Conservation (phyloP, 805 yeast genomes). For the Kazachstania martiniae region DNA sequence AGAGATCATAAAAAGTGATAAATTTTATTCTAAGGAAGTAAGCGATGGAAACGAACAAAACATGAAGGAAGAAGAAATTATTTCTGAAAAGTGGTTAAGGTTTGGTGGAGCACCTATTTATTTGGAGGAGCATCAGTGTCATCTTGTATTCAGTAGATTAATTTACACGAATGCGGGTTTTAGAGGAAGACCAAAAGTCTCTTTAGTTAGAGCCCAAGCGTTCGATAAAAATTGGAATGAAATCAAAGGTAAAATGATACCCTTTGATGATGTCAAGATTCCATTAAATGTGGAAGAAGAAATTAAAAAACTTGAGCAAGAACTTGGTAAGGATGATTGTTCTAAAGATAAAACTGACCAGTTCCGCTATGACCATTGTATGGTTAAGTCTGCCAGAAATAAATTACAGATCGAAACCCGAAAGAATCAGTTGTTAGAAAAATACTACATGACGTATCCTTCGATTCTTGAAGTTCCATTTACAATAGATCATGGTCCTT, state of each 20-base stretch:
- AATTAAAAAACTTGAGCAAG: conserved; percentile 1
- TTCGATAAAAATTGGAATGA: conserved; percentile 10
- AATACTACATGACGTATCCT: conserved; percentile 7
- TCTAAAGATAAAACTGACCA: background rate
- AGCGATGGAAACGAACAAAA: conserved; percentile 5
- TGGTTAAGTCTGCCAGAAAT: conserved; percentile 8
- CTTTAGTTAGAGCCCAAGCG: conserved; percentile 4
- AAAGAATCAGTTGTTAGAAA: conserved; percentile 3
- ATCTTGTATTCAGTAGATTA: background rate
- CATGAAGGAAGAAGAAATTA: conserved; percentile 3
- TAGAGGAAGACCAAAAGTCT: background rate
- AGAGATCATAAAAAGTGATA: conserved; percentile 1
- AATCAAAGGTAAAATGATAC: conserved; percentile 4
- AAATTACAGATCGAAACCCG: conserved; percentile 8
- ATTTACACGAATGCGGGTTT: background rate
- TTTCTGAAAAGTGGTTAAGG: conserved; percentile 26
- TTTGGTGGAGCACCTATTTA: conserved; percentile 39
- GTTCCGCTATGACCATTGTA: conserved; percentile 11
- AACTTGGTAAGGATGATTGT: conserved; percentile 2
- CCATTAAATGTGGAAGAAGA: conserved; percentile 2
- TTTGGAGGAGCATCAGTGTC: conserved; percentile 28
- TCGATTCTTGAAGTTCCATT: conserved; percentile 2
- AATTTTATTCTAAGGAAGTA: conserved; percentile 1
- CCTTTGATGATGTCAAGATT: conserved; percentile 2
- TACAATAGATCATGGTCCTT: background rate